Percentiles rank a stretch among this genome's conserved stretches.
Conservation (phyloP, 768 basidiomycete genomes). For the Boletus sp. region DNA sequence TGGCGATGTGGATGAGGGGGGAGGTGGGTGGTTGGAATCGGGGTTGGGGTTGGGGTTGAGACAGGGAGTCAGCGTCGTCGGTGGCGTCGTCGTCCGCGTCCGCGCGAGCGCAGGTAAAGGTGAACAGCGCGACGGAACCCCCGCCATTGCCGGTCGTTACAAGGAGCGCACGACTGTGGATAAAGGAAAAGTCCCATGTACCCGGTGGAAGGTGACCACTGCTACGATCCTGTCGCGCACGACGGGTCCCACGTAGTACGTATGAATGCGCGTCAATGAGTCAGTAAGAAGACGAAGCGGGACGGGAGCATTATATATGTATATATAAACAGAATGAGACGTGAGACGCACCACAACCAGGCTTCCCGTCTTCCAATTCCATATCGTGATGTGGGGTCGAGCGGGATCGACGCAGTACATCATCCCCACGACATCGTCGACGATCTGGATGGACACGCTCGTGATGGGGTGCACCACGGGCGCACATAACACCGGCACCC, state of each 20-base stretch:
- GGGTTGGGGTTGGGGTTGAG: not conserved
- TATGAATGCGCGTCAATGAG: too few species aligned
- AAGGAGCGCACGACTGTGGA: constrained; percentile 42
- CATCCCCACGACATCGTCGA: constrained; percentile 50
- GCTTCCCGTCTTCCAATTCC: constrained; percentile 51
- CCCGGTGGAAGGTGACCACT: constrained; percentile 21
- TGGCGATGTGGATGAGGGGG: constrained; percentile 18
- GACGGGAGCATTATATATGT: not conserved
- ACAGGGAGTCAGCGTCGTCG: not conserved
- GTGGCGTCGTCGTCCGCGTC: not conserved
- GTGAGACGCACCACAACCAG: constrained; percentile 32
- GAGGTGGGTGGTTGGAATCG: not conserved
- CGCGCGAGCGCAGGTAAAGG: constrained; percentile 28
- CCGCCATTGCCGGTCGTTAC: constrained; percentile 32
- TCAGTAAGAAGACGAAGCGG: not conserved
- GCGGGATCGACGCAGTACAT: constrained; percentile 35
- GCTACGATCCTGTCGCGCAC: constrained; percentile 27
- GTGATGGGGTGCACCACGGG: constrained; percentile 20
- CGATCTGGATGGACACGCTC: constrained; percentile 47
- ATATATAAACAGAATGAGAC: not conserved
- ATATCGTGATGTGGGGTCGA: constrained; percentile 31
- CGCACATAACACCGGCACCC: constrained; percentile 25
- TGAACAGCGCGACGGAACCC: constrained; percentile 44
- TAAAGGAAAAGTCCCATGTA: constrained; percentile 45
- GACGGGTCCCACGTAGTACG: not conserved